A percentile compares a stretch with the other conserved stretches of the same genome.
Conservation (phyloP, 1,284 basidiomycete species). For the Sphagnurus paluster region DNA sequence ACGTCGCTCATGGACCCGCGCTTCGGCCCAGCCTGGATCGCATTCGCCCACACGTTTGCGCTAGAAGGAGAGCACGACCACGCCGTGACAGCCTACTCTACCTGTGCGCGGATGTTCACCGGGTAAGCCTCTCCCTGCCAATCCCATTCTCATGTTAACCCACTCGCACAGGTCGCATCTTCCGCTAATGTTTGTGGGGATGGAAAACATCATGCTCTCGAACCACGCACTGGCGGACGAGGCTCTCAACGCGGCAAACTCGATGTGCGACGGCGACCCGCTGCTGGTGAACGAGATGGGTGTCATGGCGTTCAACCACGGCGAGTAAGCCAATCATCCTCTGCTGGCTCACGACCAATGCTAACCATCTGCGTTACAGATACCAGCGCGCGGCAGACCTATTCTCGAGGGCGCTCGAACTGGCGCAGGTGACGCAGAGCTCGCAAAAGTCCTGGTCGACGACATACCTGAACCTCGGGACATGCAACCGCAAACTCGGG, state of each 20-base stretch:
- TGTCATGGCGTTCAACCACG: constrained; percentile 87
- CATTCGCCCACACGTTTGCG: constrained; percentile 97
- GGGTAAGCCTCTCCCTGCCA: constrained; percentile 79
- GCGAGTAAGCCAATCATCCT: constrained; percentile 56
- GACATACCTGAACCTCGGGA: constrained; percentile 90
- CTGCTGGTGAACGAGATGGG: constrained; percentile 91
- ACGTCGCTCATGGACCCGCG: constrained; percentile 96
- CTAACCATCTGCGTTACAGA: constrained; percentile 36
- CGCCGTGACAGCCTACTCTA: constrained; percentile 97
- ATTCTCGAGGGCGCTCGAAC: constrained; percentile 72
- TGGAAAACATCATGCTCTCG: constrained; percentile 94
- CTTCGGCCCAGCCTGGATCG: constrained; percentile 96
- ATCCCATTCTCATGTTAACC: background rate
- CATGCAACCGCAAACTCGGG: constrained; percentile 80
- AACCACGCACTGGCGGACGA: constrained; percentile 85
- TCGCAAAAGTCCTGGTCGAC: constrained; percentile 83
- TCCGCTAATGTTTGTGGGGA: constrained; percentile 94
- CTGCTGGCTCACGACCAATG: constrained; percentile 1
- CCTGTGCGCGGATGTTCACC: constrained; percentile 91
- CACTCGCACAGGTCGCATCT: constrained; percentile 87
- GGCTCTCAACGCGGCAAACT: constrained; percentile 79
- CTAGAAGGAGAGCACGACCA: constrained; percentile 98
- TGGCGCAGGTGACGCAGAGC: constrained; percentile 81
- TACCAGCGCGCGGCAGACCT: constrained; percentile 69
- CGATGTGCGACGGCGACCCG: constrained; percentile 85